Evolutionary conservation across 2,329 filamentous ascomycete genomes (phyloP).

Genomic region (Volutella citrinella): DNA sequence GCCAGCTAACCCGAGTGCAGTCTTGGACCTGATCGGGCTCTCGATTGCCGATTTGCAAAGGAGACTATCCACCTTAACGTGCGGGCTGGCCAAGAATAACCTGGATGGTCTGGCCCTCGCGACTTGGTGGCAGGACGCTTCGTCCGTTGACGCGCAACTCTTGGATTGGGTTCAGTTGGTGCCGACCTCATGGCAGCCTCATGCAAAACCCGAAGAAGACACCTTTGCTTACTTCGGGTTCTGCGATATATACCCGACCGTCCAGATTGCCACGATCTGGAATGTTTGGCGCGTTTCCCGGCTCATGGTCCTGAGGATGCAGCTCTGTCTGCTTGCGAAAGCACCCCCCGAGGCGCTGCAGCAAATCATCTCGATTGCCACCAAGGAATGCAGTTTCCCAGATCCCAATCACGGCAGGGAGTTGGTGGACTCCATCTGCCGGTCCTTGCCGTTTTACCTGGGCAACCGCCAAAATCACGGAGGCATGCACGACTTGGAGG

Average conservation of each 20-base stretch:
- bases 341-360: constrained; percentile 8
- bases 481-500: constrained; percentile 11
- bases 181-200: constrained; percentile 11
- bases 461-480: constrained; percentile 12
- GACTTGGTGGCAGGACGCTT: constrained; percentile 9
- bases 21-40: constrained; percentile 15
- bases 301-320: constrained; percentile 12
- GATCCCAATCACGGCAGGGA: constrained; percentile 9
- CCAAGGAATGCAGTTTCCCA: constrained; percentile 8
- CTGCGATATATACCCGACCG: constrained; percentile 16
- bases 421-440: constrained; percentile 15
- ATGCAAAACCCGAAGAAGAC: constrained; percentile 5
- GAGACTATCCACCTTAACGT: constrained; percentile 3
- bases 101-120: constrained; percentile 6
- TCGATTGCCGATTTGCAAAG: constrained; percentile 12
- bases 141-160: constrained; percentile 10
- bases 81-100: constrained; percentile 3
- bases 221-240: constrained; percentile 7
- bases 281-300: constrained; percentile 16
- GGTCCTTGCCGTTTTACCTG: constrained; percentile 14
- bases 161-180: constrained; percentile 12
- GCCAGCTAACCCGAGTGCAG: constrained; percentile 12
- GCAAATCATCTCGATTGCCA: constrained; percentile 7
- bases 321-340: constrained; percentile 9
- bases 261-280: constrained; percentile 18